Conservation (phyloP, 179 eudicot species). For the Carnegiea gigantea region DNA sequence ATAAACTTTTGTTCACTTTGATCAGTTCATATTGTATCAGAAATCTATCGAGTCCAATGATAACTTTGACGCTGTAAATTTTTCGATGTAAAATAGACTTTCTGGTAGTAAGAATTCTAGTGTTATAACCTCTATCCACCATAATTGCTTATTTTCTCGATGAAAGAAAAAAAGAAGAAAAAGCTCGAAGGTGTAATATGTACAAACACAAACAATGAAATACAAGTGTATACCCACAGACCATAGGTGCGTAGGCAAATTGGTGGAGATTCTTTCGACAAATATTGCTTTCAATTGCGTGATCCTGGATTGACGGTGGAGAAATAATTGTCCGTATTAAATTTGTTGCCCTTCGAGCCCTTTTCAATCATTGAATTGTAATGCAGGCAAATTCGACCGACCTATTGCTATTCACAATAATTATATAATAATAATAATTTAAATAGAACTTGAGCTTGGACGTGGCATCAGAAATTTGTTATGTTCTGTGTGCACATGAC, state of each 20-base stretch:
- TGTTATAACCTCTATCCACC: too few relatives aligned
- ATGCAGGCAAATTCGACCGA: constrained; percentile 1
- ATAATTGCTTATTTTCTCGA: too few relatives aligned
- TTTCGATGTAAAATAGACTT: too few relatives aligned
- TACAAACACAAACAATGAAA: neutral
- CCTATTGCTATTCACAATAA: neutral
- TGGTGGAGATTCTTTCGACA: constrained; percentile 14
- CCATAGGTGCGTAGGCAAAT: neutral
- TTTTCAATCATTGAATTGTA: constrained; percentile 25
- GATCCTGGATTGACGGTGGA: constrained; percentile 17
- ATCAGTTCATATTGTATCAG: too few relatives aligned
- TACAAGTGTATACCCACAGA: neutral
- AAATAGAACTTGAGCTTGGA: neutral
- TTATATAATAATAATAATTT: neutral
- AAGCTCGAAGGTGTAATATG: too few relatives aligned
- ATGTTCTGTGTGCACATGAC: neutral
- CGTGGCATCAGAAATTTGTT: neutral
- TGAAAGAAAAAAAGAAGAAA: too few relatives aligned
- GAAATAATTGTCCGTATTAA: constrained; percentile 14
- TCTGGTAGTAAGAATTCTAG: too few relatives aligned
- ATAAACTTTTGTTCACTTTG: too few relatives aligned
- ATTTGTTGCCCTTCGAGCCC: neutral
- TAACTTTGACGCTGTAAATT: too few relatives aligned
- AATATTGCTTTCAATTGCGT: neutral
- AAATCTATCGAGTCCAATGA: too few relatives aligned